These are phyloP conservation scores for Hypoxylon fragiforme DNA, from an alignment of 495 filamentous ascomycete species.

Conservation along the genomic window DNA sequence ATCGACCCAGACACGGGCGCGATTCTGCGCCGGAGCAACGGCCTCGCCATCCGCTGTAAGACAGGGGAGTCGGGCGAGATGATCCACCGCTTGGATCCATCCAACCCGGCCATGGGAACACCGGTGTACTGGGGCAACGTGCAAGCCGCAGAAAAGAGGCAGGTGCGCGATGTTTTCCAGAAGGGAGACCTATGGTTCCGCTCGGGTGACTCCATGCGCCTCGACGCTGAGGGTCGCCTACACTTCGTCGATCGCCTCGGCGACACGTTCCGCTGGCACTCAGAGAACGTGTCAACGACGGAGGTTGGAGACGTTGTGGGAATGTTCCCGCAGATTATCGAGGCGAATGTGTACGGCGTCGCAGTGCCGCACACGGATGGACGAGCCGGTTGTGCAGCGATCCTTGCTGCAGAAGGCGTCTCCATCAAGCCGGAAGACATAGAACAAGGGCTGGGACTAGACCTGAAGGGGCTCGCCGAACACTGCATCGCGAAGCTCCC, in stretches of 20 bases:
- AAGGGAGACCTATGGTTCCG: constrained; percentile 78
- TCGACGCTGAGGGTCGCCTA: constrained; percentile 67
- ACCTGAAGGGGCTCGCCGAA: constrained; percentile 32
- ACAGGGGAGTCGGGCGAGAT: constrained; percentile 70
- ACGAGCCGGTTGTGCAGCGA: constrained; percentile 68
- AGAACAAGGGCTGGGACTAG: constrained; percentile 11
- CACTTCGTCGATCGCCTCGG: constrained; percentile 77
- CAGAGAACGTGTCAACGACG: constrained; percentile 78
- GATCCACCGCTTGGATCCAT: constrained; percentile 64
- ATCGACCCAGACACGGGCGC: constrained; percentile 68
- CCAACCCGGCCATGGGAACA: constrained; percentile 46
- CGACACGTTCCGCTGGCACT: constrained; percentile 83
- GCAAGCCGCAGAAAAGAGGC: constrained; percentile 66
- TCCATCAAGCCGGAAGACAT: constrained; percentile 21
- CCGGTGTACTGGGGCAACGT: constrained; percentile 69
- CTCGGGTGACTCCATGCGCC: constrained; percentile 70
- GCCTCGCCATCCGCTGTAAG: constrained; percentile 63
- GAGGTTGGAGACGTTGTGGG: constrained; percentile 72
- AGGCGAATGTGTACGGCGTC: constrained; percentile 84
- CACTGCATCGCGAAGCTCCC: constrained; percentile 62
- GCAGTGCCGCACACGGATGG: constrained; percentile 69
- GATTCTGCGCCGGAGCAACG: constrained; percentile 63
- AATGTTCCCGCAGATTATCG: constrained; percentile 62
- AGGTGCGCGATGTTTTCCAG: constrained; percentile 67
- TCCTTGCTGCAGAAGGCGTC: constrained; percentile 45